Conservation (phyloP, 345 rosid genomes). For the Capsella bursapastoris region DNA sequence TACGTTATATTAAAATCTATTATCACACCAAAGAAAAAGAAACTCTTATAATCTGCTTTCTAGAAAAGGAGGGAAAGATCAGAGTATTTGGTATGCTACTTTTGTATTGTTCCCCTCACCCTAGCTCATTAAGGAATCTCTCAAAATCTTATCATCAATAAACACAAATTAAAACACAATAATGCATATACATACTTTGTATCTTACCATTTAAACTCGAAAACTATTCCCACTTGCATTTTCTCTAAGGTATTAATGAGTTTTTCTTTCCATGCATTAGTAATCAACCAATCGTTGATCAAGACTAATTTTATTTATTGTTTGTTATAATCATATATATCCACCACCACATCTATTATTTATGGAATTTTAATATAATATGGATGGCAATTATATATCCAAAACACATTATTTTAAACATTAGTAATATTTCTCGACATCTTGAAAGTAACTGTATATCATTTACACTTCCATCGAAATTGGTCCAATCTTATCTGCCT, state of each 20-base stretch:
- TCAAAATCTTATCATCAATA: slow-evolving; percentile 28
- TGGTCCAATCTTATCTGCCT: slow-evolving; percentile 8
- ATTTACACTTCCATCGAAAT: slow-evolving; percentile 3
- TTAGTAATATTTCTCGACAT: neutral
- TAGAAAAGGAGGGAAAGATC: neutral
- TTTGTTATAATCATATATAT: neutral
- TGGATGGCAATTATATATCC: neutral
- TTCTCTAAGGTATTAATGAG: neutral
- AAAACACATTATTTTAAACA: slow-evolving; percentile 2
- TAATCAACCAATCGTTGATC: slow-evolving; percentile 26
- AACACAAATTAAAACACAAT: slow-evolving; percentile 37
- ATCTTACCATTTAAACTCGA: slow-evolving; percentile 10
- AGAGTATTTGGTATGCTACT: slow-evolving; percentile 28
- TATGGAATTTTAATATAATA: neutral
- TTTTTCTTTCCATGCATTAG: neutral
- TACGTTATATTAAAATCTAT: neutral
- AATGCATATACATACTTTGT: slow-evolving; percentile 30
- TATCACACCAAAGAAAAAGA: neutral
- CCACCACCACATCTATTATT: neutral
- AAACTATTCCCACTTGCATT: slow-evolving; percentile 27
- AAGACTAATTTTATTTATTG: neutral
- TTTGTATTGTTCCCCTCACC: slow-evolving; percentile 36
- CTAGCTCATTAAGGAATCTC: slow-evolving; percentile 34
- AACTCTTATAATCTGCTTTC: slow-evolving; percentile 1
- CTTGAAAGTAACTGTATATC: neutral